Evolutionary conservation across 2,329 filamentous ascomycete genomes (phyloP).

Genomic region (Penicillium sp.): DNA sequence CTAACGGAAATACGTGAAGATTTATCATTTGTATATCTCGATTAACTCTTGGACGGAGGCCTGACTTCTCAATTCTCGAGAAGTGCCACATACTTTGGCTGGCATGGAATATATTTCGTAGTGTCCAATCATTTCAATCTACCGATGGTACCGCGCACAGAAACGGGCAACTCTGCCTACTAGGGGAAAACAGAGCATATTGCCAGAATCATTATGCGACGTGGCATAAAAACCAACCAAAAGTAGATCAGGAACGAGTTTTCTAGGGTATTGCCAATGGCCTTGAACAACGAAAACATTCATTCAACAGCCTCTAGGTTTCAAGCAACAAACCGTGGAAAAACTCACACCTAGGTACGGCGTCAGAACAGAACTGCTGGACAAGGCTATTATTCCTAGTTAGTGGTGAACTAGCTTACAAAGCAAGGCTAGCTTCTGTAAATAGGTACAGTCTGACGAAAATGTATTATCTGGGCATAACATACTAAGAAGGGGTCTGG

Average conservation of each 20-base stretch:
- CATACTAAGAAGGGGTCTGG: slow-evolving; percentile 38
- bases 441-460: slow-evolving; percentile 26
- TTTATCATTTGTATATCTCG: neutral
- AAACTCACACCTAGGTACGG: neutral
- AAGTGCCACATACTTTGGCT: neutral
- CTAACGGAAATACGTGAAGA: neutral
- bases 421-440: slow-evolving; percentile 5
- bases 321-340: neutral
- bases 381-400: neutral
- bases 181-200: no score
- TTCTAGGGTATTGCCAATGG: no score
- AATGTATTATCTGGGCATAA: slow-evolving; percentile 45
- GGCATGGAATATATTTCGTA: neutral
- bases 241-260: no score
- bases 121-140: neutral
- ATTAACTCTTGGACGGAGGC: neutral
- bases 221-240: no score
- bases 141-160: no score
- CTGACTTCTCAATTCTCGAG: neutral
- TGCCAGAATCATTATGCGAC: no score
- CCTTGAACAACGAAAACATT: no score
- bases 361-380: neutral
- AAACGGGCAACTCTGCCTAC: no score
- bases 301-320: neutral
- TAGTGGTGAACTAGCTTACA: neutral